Conservation (phyloP, 2,329 filamentous ascomycete species). For the Penicillium hesseltinei region DNA sequence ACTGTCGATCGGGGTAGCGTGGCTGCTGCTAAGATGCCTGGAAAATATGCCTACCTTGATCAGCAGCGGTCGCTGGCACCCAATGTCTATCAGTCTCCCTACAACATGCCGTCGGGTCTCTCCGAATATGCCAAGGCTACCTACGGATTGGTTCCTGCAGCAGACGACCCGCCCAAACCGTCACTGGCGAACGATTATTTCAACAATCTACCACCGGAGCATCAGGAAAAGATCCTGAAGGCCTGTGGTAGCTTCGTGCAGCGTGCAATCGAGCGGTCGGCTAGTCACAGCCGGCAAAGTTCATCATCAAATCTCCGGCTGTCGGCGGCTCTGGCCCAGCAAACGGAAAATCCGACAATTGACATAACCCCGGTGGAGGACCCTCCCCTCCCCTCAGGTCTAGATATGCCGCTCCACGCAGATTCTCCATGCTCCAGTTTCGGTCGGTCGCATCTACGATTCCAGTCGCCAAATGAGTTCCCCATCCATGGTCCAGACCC, state of each 20-base stretch:
- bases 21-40: constrained; percentile 33
- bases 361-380: constrained; percentile 44
- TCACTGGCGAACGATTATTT: constrained; percentile 45
- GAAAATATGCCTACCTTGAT: constrained; percentile 42
- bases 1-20: constrained; percentile 32
- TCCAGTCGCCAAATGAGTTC: constrained; percentile 44
- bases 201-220: constrained; percentile 37
- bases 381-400: constrained; percentile 33
- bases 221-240: constrained; percentile 45
- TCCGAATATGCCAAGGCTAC: constrained; percentile 43
- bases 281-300: constrained; percentile 39
- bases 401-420: constrained; percentile 41
- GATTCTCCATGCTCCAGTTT: constrained; percentile 46
- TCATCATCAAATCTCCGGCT: constrained; percentile 39
- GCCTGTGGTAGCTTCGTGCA: constrained; percentile 44
- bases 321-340: constrained; percentile 39
- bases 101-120: constrained; percentile 44
- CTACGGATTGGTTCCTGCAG: constrained; percentile 36
- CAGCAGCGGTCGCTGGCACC: constrained; percentile 38
- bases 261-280: constrained; percentile 38
- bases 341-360: constrained; percentile 42
- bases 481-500: constrained; percentile 35
- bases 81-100: constrained; percentile 44
- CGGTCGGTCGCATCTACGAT: constrained; percentile 42
- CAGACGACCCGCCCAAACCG: constrained; percentile 36